These are phyloP conservation scores for Mortierella sp. DNA, from an alignment of 371 early-diverging fungal genomes.

Conservation along the genomic window DNA sequence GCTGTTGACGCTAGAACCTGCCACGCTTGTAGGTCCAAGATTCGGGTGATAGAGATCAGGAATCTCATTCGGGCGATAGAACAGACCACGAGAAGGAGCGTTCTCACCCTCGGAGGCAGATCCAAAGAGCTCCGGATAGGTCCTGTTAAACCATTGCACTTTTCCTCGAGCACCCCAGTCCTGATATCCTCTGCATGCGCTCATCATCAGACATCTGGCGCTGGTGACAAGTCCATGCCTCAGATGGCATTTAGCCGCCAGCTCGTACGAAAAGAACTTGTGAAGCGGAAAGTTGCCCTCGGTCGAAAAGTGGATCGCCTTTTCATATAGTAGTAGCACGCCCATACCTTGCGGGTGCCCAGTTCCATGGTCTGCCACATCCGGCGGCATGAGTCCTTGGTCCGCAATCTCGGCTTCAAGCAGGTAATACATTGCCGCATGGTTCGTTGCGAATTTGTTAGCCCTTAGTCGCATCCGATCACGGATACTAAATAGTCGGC, in stretches of 20 bases:
- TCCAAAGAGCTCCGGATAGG: constrained; percentile 25
- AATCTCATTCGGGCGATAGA: constrained; percentile 23
- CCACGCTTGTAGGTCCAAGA: not conserved
- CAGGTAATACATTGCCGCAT: constrained; percentile 46
- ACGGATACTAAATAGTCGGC: constrained; percentile 20
- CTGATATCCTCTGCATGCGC: constrained; percentile 20
- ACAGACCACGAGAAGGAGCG: constrained; percentile 20
- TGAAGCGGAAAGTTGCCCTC: constrained; percentile 22
- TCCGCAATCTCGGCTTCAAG: constrained; percentile 51
- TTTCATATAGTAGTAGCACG: constrained; percentile 30
- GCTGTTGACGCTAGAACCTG: too few species aligned
- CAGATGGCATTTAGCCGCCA: constrained; percentile 13
- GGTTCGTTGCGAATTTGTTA: constrained; percentile 39
- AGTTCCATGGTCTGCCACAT: not conserved
- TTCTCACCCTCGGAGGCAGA: constrained; percentile 9
- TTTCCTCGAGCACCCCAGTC: constrained; percentile 50
- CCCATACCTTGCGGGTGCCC: constrained; percentile 5
- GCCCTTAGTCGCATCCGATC: constrained; percentile 30
- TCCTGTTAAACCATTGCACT: constrained; percentile 23
- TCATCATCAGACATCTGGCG: constrained; percentile 18
- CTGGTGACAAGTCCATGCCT: constrained; percentile 19
- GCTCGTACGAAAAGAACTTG: constrained; percentile 17
- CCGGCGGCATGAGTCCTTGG: constrained; percentile 15
- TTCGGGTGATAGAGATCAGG: not conserved
- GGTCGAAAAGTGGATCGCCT: constrained; percentile 25